Percentiles rank a stretch among this genome's conserved stretches.
phyloP scores from a whole-genome alignment of 768 basidiomycete genomes.

The Baorangia bicolor region DNA sequence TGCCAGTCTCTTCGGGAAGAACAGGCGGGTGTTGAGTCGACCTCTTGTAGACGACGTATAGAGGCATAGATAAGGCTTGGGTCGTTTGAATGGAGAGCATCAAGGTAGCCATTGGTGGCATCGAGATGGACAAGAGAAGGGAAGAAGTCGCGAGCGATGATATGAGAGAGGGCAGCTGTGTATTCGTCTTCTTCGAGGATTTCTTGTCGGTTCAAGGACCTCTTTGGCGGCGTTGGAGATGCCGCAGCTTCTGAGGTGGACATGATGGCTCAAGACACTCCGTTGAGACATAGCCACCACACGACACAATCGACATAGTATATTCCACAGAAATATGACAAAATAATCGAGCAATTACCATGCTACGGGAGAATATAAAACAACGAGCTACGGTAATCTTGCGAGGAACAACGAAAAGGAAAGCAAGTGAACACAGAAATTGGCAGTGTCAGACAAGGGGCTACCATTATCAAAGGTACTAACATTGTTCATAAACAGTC shows the following conservation, averaged over 20 bases:
- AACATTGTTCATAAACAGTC: constrained; percentile 26
- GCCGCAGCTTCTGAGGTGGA: constrained; percentile 30
- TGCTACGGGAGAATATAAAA: constrained; percentile 13
- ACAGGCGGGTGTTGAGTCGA: constrained; percentile 49
- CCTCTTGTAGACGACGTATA: constrained; percentile 68
- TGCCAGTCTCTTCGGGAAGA: constrained; percentile 35
- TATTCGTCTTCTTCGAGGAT: constrained; percentile 94
- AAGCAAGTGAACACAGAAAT: constrained; percentile 13
- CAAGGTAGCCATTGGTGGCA: constrained; percentile 83
- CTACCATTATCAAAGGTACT: constrained; percentile 21
- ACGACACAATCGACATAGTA: background rate
- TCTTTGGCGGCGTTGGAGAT: constrained; percentile 33
- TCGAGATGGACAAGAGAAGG: constrained; percentile 89
- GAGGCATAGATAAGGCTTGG: constrained; percentile 73
- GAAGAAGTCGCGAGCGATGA: constrained; percentile 98
- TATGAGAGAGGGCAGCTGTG: constrained; percentile 82
- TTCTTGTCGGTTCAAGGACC: constrained; percentile 69
- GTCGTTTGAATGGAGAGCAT: constrained; percentile 75
- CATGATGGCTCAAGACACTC: constrained; percentile 21
- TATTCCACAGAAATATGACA: constrained; percentile 11
- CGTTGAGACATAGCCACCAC: constrained; percentile 13
- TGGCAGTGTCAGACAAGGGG: constrained; percentile 4
- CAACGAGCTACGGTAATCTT: constrained; percentile 11
- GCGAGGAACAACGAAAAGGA: background rate
- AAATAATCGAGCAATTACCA: constrained; percentile 10